phyloP scores from a whole-genome alignment of 495 filamentous ascomycete genomes.

The Penicillium dipodomyicola region DNA sequence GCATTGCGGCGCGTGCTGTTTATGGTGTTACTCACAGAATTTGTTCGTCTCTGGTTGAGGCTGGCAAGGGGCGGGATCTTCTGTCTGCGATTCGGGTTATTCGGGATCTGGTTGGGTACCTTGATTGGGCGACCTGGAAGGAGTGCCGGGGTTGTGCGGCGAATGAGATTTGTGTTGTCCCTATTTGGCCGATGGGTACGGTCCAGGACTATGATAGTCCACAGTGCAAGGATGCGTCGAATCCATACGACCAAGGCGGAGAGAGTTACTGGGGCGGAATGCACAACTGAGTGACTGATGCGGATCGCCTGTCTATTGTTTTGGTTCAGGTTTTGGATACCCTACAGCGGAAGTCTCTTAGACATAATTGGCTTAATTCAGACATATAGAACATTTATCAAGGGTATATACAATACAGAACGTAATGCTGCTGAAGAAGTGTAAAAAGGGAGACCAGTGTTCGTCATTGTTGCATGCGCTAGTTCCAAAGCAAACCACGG shows the following conservation, averaged over 20 bases:
- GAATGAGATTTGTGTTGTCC: constrained; percentile 63
- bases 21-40: constrained; percentile 45
- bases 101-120: constrained; percentile 43
- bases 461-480: constrained; percentile 18
- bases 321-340: neutral
- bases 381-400: neutral
- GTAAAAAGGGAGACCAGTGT: constrained; percentile 24
- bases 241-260: constrained; percentile 25
- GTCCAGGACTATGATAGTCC: constrained; percentile 53
- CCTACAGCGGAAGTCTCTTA: neutral
- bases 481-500: constrained; percentile 10
- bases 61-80: constrained; percentile 30
- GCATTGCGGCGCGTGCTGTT: constrained; percentile 42
- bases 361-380: neutral
- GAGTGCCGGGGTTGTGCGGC: constrained; percentile 52
- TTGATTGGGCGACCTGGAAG: constrained; percentile 63
- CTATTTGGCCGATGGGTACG: constrained; percentile 64
- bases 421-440: constrained; percentile 6
- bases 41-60: constrained; percentile 49
- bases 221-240: constrained; percentile 39
- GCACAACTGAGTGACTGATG: constrained; percentile 1
- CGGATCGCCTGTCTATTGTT: neutral
- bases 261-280: constrained; percentile 40
- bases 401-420: constrained; percentile 25
- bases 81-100: constrained; percentile 29